Evolutionary conservation across 179 eudicot species (phyloP), one percentile per base, ranked within the genome.

Genomic region (Actinidia arguta): DNA sequence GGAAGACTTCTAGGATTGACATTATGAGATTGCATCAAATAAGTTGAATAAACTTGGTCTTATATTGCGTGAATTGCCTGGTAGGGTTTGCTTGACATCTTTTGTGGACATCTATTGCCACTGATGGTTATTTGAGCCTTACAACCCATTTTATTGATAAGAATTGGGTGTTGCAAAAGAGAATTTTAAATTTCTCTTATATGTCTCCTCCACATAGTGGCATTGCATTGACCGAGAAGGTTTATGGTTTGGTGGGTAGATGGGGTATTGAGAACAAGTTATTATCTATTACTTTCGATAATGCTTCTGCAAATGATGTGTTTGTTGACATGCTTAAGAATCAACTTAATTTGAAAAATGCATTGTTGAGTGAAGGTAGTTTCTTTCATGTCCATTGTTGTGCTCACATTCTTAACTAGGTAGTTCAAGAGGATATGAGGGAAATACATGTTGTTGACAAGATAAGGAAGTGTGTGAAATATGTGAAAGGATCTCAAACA

Each of bases 141-240:
- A 80, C 73, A 3, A 48, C 81, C 6, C 81, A 84, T 51, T 84
- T 11, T 10, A 9, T 84, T 25, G 73, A 80, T 76, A 12, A 58
- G 3, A 17, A 75, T 27, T 80, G 73, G 78, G 14, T 27, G 1
- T 54, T 84, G 18, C 71, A 80, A 8, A 80, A 76, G 31, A 80
- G 64, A 51, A 54, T 79, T 27, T 9, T 84, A 8, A 68, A 75
- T 22, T 75, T 84, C 27, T 39, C 50, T 76, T 69, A 46, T 5
- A 24, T 84, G 73, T 51, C 75, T 22, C 81, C 82, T 14, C 82
- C 79, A 3, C 84, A 71, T 48, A 84, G 1, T 54, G 87, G 78
- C 48, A 39, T n/a, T 47, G 18, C 54, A 11, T 76, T 78, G 52
- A 16, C 48, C 11, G 71, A 61, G 8, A 78, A 76, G 11, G 7